phyloP scores from a whole-genome alignment of 495 filamentous ascomycete genomes.

The Aspergillus incahuasiensis region DNA sequence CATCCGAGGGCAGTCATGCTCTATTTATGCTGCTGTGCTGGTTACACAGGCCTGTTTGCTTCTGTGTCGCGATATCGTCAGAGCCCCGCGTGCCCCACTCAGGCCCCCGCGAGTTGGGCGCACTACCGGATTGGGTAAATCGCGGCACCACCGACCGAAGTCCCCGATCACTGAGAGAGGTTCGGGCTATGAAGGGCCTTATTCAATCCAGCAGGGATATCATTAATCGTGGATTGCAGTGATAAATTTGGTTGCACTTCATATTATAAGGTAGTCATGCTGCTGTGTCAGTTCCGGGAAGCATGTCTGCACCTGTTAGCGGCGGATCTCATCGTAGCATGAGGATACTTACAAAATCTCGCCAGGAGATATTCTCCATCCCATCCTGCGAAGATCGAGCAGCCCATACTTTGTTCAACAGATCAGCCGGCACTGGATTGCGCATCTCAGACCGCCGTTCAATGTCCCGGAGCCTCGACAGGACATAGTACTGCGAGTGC shows the following conservation, averaged over 20 bases:
- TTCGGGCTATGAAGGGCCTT: background rate
- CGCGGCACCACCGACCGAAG: background rate
- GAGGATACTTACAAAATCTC: conserved; percentile 29
- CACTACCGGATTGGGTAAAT: conserved; percentile 14
- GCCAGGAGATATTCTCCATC: conserved; percentile 33
- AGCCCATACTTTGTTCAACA: conserved; percentile 33
- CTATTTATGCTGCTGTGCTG: background rate
- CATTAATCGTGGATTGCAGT: background rate
- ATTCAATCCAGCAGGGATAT: background rate
- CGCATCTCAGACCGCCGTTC: conserved; percentile 29
- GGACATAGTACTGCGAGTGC: conserved; percentile 33
- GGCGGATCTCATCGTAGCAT: background rate
- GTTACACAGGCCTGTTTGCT: no score
- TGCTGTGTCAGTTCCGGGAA: conserved; percentile 17
- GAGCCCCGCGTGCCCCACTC: background rate
- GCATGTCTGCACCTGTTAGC: conserved; percentile 14
- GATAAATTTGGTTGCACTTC: background rate
- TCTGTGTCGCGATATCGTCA: background rate
- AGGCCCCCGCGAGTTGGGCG: no score
- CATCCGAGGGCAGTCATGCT: background rate
- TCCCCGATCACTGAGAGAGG: no score
- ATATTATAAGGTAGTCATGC: conserved; percentile 23
- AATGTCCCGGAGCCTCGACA: conserved; percentile 26
- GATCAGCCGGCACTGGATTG: conserved; percentile 21
- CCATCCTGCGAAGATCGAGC: conserved; percentile 24